Evolutionary conservation across 345 rosid genomes (phyloP), one percentile per base, ranked within the genome.

Genomic region (Gossypium longicalyx): DNA sequence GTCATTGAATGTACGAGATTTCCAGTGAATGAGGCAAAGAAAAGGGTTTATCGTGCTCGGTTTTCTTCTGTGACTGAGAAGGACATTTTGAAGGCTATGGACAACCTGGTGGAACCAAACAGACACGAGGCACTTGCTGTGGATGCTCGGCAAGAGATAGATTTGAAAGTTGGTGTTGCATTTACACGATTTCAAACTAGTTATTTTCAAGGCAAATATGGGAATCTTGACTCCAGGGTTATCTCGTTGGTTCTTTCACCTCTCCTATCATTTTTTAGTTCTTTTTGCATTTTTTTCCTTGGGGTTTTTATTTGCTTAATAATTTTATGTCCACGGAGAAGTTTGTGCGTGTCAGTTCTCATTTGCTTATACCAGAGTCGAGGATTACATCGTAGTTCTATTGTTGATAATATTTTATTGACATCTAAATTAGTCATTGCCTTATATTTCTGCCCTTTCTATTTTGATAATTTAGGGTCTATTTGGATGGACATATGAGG

Each of bases 61-160:
- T 94, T 94, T 89, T 94, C 98, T 76, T 92, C 98, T 75, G 92
- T 94, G 76, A 87, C 97, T n/a, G 98, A 90, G 82, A 92, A 87
- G 78, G 98, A 94, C 82, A 90, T 94, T 75, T 78, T 80, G 76
- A 94, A 88, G 82, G 97, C 97, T 65, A 89, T 94, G 91, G 89
- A 84, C 82, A 92, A 83, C 83, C 95, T 94, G 78, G 90, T 77
- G 79, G 89, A 79, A 81, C 97, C 98, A 61, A 94, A 94, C 80
- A 87, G 61, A 83, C 77, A 88, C 77, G 98, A 94, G 84, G 91
- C 98, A 77, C 80, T 92, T 79, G 92, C 98, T 70, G 98, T 94
- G 60, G 98, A 94, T 88, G 98, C 97, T 77, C 97, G 98, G 13
- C 98, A 90, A 83, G 97, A 94, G 89, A 94, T 94, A 81, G 98